phyloP scores from a whole-genome alignment of 1,139 yeast genomes.

The Nakaseomyces delphensis region DNA sequence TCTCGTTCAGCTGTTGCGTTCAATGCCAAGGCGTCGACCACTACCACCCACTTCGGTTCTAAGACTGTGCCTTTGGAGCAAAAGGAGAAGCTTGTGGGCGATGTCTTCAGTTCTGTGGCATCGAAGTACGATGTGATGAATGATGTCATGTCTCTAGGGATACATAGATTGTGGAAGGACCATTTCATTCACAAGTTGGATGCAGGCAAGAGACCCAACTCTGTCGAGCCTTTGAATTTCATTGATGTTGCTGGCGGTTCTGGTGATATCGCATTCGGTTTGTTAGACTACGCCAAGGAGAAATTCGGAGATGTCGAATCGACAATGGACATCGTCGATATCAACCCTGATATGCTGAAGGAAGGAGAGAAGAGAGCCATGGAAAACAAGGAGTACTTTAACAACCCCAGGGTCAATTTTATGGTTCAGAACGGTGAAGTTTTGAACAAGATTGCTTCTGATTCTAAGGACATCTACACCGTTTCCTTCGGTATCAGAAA shows the following conservation, averaged over 20 bases:
- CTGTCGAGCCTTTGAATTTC: slow-evolving; percentile 67
- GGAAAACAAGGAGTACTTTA: slow-evolving; percentile 41
- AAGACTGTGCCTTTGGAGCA: slow-evolving; percentile 71
- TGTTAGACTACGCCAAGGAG: slow-evolving; percentile 79
- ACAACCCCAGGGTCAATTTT: slow-evolving; percentile 61
- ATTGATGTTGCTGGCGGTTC: slow-evolving; percentile 99
- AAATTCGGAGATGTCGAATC: slow-evolving; percentile 68
- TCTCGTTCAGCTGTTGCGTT: neutral
- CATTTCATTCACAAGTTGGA: slow-evolving; percentile 82
- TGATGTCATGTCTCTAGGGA: slow-evolving; percentile 94
- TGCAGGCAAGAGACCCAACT: slow-evolving; percentile 89
- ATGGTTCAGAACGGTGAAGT: slow-evolving; percentile 89
- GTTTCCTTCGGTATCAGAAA: slow-evolving; percentile 96
- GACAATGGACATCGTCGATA: slow-evolving; percentile 87
- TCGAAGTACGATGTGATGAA: slow-evolving; percentile 92
- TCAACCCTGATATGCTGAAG: slow-evolving; percentile 88
- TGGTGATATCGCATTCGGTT: slow-evolving; percentile 95
- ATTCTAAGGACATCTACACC: slow-evolving; percentile 90
- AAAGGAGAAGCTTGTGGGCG: slow-evolving; percentile 79
- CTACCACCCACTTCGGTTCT: slow-evolving; percentile 80
- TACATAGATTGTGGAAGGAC: slow-evolving; percentile 90
- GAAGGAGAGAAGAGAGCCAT: slow-evolving; percentile 78
- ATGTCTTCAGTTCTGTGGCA: slow-evolving; percentile 91
- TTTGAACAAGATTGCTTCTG: slow-evolving; percentile 72
- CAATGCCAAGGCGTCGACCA: neutral